These are phyloP conservation scores for Penicillium bovifimosum DNA, from an alignment of 495 filamentous ascomycete species.

Conservation along the genomic window DNA sequence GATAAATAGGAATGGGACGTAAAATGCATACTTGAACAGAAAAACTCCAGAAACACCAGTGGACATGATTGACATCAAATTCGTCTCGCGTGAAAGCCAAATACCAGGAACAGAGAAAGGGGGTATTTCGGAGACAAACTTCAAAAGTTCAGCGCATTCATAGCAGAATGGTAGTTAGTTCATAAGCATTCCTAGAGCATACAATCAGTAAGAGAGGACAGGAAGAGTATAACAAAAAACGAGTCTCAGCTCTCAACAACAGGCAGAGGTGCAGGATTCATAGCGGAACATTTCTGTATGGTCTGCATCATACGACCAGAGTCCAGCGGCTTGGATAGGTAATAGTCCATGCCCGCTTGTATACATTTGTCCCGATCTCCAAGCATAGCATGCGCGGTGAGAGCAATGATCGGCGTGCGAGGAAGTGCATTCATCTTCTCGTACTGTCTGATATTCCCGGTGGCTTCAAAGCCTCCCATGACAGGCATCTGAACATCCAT, in stretches of 20 bases:
- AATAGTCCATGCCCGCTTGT: constrained; percentile 78
- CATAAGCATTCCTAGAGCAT: background rate
- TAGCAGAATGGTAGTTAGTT: no score
- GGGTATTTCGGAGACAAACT: background rate
- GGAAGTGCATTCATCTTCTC: constrained; percentile 41
- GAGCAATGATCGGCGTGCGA: constrained; percentile 67
- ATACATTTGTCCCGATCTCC: constrained; percentile 76
- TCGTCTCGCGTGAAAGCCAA: background rate
- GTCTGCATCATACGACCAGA: constrained; percentile 64
- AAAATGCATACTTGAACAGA: background rate
- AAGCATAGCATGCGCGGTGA: constrained; percentile 78
- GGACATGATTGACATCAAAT: background rate
- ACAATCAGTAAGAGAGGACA: background rate
- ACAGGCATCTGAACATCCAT: constrained; percentile 89
- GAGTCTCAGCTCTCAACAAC: background rate
- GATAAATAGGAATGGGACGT: background rate
- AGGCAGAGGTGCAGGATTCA: constrained; percentile 12
- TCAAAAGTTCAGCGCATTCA: background rate
- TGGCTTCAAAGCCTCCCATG: constrained; percentile 73
- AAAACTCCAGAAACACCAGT: background rate
- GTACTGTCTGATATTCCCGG: constrained; percentile 63
- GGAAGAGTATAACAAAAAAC: background rate
- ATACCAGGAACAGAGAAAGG: background rate
- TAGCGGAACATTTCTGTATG: constrained; percentile 51
- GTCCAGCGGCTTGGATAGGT: constrained; percentile 72